Evolutionary conservation across 2,329 filamentous ascomycete species (phyloP).

Genomic region (Ilyonectria sp.): DNA sequence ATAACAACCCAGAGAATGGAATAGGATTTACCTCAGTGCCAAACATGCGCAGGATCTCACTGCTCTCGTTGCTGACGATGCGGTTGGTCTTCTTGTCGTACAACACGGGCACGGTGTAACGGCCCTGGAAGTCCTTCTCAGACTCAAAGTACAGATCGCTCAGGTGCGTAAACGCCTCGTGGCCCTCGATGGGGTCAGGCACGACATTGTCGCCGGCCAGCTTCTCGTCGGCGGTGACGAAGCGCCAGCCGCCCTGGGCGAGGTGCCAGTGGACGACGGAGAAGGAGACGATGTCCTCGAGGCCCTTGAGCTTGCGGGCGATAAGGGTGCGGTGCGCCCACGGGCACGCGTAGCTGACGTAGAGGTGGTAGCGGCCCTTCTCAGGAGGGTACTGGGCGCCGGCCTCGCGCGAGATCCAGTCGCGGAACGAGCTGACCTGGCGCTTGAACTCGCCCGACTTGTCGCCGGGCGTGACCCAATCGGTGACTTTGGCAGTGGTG

Average conservation of each 20-base stretch:
- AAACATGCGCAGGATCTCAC: conserved; percentile 94
- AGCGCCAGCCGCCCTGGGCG: conserved; percentile 82
- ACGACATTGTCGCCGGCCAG: conserved; percentile 75
- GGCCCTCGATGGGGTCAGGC: conserved; percentile 78
- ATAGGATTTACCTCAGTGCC: conserved; percentile 73
- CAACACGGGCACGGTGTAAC: conserved; percentile 90
- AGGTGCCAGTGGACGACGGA: conserved; percentile 97
- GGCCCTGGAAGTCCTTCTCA: conserved; percentile 79
- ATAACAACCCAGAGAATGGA: background rate
- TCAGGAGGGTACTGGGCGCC: conserved; percentile 86
- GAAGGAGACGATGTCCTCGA: conserved; percentile 85
- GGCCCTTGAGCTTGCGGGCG: conserved; percentile 89
- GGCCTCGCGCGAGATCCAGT: conserved; percentile 80
- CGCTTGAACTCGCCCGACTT: conserved; percentile 94
- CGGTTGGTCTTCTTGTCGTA: conserved; percentile 82
- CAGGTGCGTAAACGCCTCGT: conserved; percentile 78
- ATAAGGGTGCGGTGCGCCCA: conserved; percentile 95
- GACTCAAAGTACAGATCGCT: conserved; percentile 85
- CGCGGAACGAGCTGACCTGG: conserved; percentile 85
- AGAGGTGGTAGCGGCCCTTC: conserved; percentile 93
- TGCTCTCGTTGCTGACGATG: conserved; percentile 93
- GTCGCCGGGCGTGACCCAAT: conserved; percentile 86
- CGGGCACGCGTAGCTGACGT: conserved; percentile 93
- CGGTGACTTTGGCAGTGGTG: conserved; percentile 70
- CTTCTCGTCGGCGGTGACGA: conserved; percentile 74